Conservation (phyloP, 2,329 filamentous ascomycete species). For the Aureobasidium pullulans region DNA sequence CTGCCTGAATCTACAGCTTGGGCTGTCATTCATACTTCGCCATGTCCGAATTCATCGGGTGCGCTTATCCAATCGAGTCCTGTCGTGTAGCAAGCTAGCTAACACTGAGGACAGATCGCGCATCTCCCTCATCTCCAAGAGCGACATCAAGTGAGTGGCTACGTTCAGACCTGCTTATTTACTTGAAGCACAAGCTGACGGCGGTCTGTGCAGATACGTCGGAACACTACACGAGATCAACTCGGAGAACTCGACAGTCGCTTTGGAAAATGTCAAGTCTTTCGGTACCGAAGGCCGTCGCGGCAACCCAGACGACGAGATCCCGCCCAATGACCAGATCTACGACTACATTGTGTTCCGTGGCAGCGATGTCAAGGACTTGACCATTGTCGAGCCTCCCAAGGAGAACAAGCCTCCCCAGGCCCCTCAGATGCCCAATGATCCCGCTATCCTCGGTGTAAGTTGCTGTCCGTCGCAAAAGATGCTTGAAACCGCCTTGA, state of each 20-base stretch:
- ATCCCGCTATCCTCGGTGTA: slow-evolving; percentile 95
- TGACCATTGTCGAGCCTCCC: slow-evolving; percentile 81
- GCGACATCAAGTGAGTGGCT: slow-evolving; percentile 77
- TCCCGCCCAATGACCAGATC: slow-evolving; percentile 73
- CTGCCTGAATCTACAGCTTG: not conserved
- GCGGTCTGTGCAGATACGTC: slow-evolving; percentile 63
- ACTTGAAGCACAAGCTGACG: not conserved
- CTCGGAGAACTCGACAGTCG: slow-evolving; percentile 92
- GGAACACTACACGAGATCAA: slow-evolving; percentile 97
- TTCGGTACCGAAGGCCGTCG: slow-evolving; percentile 90
- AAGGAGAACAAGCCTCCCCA: slow-evolving; percentile 60
- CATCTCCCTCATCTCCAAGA: slow-evolving; percentile 95
- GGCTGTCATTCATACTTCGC: slow-evolving; percentile 13
- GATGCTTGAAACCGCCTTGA: slow-evolving; percentile 52
- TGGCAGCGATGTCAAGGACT: slow-evolving; percentile 95
- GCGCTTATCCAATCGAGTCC: slow-evolving; percentile 37
- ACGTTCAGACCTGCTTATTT: not conserved
- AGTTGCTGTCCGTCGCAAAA: slow-evolving; percentile 43
- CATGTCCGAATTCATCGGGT: slow-evolving; percentile 59
- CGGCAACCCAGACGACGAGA: slow-evolving; percentile 70
- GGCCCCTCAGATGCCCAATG: slow-evolving; percentile 75
- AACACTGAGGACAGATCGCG: slow-evolving; percentile 56
- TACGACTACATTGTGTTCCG: slow-evolving; percentile 99
- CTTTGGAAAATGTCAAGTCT: slow-evolving; percentile 90
- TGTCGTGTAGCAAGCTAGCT: slow-evolving; percentile 23